Percentiles rank a stretch among this genome's conserved stretches.
Evolutionary conservation across 169 alveolate species (phyloP).

Genomic region (Eimeria tenella): DNA sequence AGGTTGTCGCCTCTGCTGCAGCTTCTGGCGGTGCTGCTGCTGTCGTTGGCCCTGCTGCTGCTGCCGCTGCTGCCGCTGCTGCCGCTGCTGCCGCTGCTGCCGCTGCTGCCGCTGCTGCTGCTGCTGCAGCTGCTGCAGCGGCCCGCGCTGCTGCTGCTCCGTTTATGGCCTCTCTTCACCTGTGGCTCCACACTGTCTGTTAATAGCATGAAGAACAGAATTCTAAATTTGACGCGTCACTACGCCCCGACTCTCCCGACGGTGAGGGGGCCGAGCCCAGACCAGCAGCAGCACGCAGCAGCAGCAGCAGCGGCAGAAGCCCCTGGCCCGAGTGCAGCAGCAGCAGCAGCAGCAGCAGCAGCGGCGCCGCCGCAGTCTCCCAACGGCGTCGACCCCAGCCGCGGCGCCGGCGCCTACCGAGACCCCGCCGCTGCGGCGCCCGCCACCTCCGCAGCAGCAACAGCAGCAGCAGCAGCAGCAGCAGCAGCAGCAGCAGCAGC

Average conservation of each 20-base stretch:
- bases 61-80: too few species aligned
- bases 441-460: not conserved
- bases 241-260: not conserved
- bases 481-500: constrained; percentile 7
- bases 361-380: not conserved
- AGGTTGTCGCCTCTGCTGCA: too few species aligned
- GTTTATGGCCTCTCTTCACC: too few species aligned
- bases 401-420: not conserved
- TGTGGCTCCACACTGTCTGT: too few species aligned
- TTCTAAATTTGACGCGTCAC: not conserved
- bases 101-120: too few species aligned
- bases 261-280: too few species aligned
- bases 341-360: not conserved
- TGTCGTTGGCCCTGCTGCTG: too few species aligned
- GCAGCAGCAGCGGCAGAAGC: not conserved
- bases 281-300: too few species aligned
- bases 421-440: not conserved
- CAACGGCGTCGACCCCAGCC: not conserved
- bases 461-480: constrained; percentile 7
- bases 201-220: not conserved
- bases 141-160: too few species aligned
- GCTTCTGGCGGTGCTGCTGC: too few species aligned
- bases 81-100: too few species aligned
- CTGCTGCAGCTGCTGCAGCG: too few species aligned
- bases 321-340: not conserved